Conservation (phyloP, 108 stramenopile species). For the Stephanodiscus triporus region DNA sequence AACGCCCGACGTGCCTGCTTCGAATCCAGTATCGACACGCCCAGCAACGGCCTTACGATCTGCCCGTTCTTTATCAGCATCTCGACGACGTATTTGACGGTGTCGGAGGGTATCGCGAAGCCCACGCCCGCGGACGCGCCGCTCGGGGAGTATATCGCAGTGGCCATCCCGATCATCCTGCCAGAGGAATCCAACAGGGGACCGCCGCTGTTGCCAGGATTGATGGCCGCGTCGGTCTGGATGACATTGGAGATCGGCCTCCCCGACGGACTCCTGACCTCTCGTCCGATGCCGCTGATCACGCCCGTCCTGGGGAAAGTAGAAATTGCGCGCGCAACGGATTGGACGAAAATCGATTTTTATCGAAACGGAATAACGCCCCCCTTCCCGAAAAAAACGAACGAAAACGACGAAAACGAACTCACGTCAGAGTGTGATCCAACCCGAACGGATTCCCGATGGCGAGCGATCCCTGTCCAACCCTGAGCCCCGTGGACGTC, state of each 20-base stretch:
- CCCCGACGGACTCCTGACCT: conserved; percentile 85
- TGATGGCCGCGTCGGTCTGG: conserved; percentile 89
- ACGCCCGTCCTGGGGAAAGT: conserved; percentile 77
- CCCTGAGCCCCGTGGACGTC: conserved; percentile 61
- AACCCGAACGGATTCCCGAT: conserved; percentile 97
- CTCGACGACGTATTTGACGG: conserved; percentile 31
- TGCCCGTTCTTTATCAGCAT: conserved; percentile 83
- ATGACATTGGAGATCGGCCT: conserved; percentile 96
- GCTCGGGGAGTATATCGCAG: conserved; percentile 90
- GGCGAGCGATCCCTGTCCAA: conserved; percentile 76
- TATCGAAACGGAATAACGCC: no score
- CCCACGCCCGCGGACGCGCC: conserved; percentile 93
- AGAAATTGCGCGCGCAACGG: no score
- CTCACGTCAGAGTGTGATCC: conserved; percentile 83
- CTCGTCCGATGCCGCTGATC: conserved; percentile 78
- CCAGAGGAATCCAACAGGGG: conserved; percentile 59
- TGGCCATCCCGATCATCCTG: conserved; percentile 93
- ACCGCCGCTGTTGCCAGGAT: conserved; percentile 43
- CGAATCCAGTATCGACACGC: conserved; percentile 87
- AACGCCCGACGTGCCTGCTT: conserved; percentile 82
- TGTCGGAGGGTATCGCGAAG: conserved; percentile 87
- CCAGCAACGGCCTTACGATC: conserved; percentile 87
- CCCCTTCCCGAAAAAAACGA: not conserved
- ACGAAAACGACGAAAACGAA: not conserved
- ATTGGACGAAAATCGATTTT: no score